Evolutionary conservation across 352 stramenopile species (phyloP), one percentile per base, ranked within the genome.

Genomic region (Globisporangium okanoganense): DNA sequence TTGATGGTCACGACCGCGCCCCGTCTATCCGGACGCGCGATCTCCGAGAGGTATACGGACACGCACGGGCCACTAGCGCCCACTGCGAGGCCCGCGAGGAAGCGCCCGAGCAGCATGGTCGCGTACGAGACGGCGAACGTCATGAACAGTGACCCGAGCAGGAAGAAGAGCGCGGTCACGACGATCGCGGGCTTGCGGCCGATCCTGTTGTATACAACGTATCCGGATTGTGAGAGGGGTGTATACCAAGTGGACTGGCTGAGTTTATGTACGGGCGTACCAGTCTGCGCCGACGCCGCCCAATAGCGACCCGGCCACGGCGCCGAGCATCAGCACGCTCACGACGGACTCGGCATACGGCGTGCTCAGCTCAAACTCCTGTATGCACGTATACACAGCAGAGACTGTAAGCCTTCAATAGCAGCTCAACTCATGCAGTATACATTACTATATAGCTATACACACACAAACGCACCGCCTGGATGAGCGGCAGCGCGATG

Each of bases 1-100:
- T 80, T 90, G 25, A 87, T 73, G 5, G 78, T 85, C 31, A 88
- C 77, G 10, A 90, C 56, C 5, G 69, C 66, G 22, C 81, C 81
- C 14, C 81, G 78, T 25, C 73, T 71, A n/a, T 85, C 75, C 0
- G 79, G 77, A 6, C 66, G 65, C 1, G 81, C 77, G 56, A 88
- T 80, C 70, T 90, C 81, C n/a, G 81, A 78, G 9, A 88, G 66
- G 35, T 90, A 90, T 1, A 72, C 78, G 0, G 81, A 88, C 0
- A 87, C 78, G 55, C 81, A 88, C 20, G 81, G 81, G 0, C 79
- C 81, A 43, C 75, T 88, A 48, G 73, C 83, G 9, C 81, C 81
- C 7, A 90, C 81, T 0, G 77, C 81, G 3, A 90, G 57, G 2
- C 81, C 81, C 2, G 79, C 81, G 31, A 90, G 61, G 62, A 90